Evolutionary conservation across 2,329 filamentous ascomycete genomes (phyloP).

Genomic region (Periconia digitata): DNA sequence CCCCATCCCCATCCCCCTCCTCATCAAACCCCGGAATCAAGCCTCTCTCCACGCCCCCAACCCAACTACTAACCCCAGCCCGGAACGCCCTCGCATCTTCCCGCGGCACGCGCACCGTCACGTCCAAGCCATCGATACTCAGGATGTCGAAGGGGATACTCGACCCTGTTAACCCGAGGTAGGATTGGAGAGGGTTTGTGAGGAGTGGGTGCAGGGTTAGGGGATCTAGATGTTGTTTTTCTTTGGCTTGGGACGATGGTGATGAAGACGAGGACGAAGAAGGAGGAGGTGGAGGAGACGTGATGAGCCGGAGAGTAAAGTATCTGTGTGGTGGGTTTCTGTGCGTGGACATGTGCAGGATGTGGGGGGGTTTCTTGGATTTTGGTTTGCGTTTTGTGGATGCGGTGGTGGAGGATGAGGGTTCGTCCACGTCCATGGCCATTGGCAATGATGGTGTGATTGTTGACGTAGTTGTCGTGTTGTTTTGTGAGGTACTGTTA

Average conservation of each 20-base stretch:
- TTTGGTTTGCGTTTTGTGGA: constrained; percentile 23
- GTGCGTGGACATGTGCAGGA: constrained; percentile 42
- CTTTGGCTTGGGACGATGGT: constrained; percentile 52
- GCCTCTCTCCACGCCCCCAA: constrained; percentile 24
- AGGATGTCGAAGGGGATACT: constrained; percentile 72
- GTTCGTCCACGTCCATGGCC: neutral
- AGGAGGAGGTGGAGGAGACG: constrained; percentile 6
- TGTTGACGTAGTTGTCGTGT: neutral
- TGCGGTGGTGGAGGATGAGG: constrained; percentile 5
- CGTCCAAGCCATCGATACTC: constrained; percentile 39
- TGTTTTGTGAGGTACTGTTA: neutral
- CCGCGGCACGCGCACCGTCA: constrained; percentile 29
- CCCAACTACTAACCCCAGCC: constrained; percentile 28
- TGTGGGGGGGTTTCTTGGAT: constrained; percentile 10
- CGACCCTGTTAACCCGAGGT: constrained; percentile 68
- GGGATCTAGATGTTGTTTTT: constrained; percentile 52
- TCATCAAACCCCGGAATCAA: constrained; percentile 18
- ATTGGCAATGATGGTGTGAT: neutral
- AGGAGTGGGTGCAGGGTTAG: constrained; percentile 66
- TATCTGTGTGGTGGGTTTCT: constrained; percentile 44
- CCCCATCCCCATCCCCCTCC: constrained; percentile 5
- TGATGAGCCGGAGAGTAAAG: constrained; percentile 43
- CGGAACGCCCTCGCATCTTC: constrained; percentile 26
- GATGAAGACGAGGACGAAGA: constrained; percentile 2
- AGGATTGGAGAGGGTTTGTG: constrained; percentile 64